Base-by-base conservation (phyloP, 1,284 basidiomycete species). In the Heliocybe sulcata region DNA sequence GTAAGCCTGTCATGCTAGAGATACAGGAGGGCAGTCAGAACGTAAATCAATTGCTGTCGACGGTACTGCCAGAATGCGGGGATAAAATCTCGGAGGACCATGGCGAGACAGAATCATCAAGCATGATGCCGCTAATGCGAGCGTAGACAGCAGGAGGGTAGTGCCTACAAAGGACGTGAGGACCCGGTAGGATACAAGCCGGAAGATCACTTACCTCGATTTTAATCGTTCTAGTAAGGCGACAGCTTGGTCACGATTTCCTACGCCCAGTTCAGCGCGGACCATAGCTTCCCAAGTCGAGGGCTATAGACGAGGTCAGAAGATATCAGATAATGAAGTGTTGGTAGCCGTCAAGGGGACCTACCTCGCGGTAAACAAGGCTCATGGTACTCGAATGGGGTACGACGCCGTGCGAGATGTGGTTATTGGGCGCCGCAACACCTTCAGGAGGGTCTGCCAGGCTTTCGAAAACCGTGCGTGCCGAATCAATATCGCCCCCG, bases 201-300 rank as follows among this genome's bases (percentile, higher is more conserved):
- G 53, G 4, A 48, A 42, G 16, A 8, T 48, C 14, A 72, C 79
- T 33, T 62, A 85, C 87, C 94, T 80, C 59, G 81, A 77, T 70
- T 86, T 84, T 64, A 98, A 78, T 48, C 92, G 78, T 53, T 83
- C 78, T 19, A 97, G 74, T 0, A 99, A 74, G 1, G 75, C 78
- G n/a, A 81, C 58, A 0, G 94, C 95, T 12, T 77, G 74, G 42
- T 85, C 81, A 16, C 81, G 80, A 60, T 93, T 80, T 9, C 93
- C 92, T 52, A 79, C 81, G 16, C 82, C 82, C 9, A 98, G 75
- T 69, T 99, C 97, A 2, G 92, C 92, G 20, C 92, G 83, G 60
- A 99, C 87, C 94, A 99, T 99, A 3, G 84, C 84, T 67, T 97
- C 94, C 86, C 91, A 94, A 0, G 92, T 92, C 45, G 90, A 92